phyloP scores from a whole-genome alignment of 805 yeast species.

The Komagataella mondaviorum region DNA sequence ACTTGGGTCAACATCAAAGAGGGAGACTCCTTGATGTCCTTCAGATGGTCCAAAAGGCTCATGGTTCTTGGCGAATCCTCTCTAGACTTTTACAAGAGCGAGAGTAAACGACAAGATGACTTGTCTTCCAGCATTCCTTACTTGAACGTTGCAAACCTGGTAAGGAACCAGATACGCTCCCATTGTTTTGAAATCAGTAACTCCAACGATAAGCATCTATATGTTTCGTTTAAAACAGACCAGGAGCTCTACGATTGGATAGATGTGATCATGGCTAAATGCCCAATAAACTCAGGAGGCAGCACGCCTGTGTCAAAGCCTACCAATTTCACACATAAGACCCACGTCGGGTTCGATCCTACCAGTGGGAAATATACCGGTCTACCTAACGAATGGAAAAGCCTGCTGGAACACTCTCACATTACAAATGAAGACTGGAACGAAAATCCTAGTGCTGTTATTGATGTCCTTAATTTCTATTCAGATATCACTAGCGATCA shows the following conservation, averaged over 20 bases:
- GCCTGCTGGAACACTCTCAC: conserved; percentile 40
- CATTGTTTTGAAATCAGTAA: conserved; percentile 65
- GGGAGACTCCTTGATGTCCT: conserved; percentile 68
- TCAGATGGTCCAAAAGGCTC: conserved; percentile 86
- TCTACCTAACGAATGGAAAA: conserved; percentile 45
- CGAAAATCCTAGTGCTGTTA: conserved; percentile 51
- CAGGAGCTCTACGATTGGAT: conserved; percentile 82
- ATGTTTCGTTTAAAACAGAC: conserved; percentile 64
- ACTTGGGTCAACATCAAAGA: conserved; percentile 93
- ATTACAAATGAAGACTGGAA: conserved; percentile 51
- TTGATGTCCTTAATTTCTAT: conserved; percentile 45
- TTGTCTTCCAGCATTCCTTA: conserved; percentile 38
- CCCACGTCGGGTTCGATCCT: conserved; percentile 80
- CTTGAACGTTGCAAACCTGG: conserved; percentile 46
- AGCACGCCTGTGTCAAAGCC: conserved; percentile 60
- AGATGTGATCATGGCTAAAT: conserved; percentile 70
- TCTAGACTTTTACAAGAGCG: conserved; percentile 63
- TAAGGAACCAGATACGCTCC: conserved; percentile 59
- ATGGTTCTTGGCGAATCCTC: conserved; percentile 66
- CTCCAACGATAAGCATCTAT: conserved; percentile 39
- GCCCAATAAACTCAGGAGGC: conserved; percentile 35
- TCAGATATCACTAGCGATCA: conserved; percentile 18
- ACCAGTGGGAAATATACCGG: conserved; percentile 47
- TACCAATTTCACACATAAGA: conserved; percentile 87
- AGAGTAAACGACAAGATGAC: conserved; percentile 27